Evolutionary conservation across 1,139 yeast genomes (phyloP), one percentile per base, ranked within the genome.

Genomic region (Groenewaldozyma sp.): DNA sequence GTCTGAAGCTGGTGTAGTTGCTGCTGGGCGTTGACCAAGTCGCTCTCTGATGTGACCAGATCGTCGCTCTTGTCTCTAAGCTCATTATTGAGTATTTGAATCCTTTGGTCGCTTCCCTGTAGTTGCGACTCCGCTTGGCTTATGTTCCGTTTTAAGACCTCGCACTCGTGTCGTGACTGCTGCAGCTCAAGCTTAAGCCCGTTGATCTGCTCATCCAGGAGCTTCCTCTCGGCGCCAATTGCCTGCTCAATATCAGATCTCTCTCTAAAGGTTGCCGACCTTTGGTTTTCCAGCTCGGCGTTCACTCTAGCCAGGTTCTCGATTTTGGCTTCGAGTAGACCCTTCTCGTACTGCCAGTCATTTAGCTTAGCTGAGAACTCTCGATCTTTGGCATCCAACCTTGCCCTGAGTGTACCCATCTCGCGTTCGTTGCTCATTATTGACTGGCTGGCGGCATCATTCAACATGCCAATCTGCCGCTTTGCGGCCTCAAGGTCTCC

Each of bases 1-100:
- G 39, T 38, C 37, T 46, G 48, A 14, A 42, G 36, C 28, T 40
- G 44, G n/a, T 37, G 41, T 13, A 43, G 44, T 9, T 39, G 42
- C 20, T 45, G 48, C 27, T 50, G 48, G 38, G 39, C 24, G n/a
- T 36, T 27, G 16, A 34, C 9, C 9, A 35, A 14, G 10, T 20
- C 24, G 9, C 24, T 43, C 16, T 31, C 42, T 37, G 28, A 47
- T 27, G 35, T 50, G 41, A 10, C 39, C n/a, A 39, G 43, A 44
- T 37, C 50, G 28, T 45, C 48, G n/a, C 54, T 22, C 31, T 53
- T 50, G 7, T 39, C 40, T 34, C 51, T 55, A n/a, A 55, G 42
- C 46, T 53, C 19, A 44, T 52, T 20, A 35, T 31, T 29, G 20
- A 29, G 18, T 16, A 10, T 10, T 5, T 29, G 5, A 7, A 17